Evolutionary conservation across 208 protist genomes (phyloP), one percentile per base, ranked within the genome.

Genomic region (Porcisia hertigi): DNA sequence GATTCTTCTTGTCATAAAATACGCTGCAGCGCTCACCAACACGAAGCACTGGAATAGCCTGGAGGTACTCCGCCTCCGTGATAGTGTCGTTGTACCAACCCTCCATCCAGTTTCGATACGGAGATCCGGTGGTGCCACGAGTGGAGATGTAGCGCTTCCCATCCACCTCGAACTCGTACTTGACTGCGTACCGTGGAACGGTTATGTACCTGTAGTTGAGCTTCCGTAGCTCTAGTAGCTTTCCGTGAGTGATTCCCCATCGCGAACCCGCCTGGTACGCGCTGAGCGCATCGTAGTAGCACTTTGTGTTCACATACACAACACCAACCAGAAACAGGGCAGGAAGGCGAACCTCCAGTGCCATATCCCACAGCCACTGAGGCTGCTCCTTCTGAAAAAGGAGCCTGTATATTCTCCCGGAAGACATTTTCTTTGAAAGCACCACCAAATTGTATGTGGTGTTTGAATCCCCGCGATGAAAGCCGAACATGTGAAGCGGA

Each of bases 11-110:
- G 65, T 94, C 87, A 78, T 97, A 97, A 70, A 95, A 94, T 14
- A 97, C 91, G 30, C 81, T 92, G 85, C 93, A 97, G 1, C 82
- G 82, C 77, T 94, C 90, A 8, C 90, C 90, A 25, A 91, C 86
- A 55, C 93, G 93, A 18, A 97, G 86, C 14, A 95, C 86, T 39
- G 93, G 93, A 59, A 97, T 95, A 16, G 90, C 85, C 81, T 97
- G 93, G 30, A 97, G 90, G 74, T 97, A 97, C 83, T 97, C 77
- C 20, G 91, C 87, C 84, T 97, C 93, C 11, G 93, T 97, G 71
- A 97, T 95, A 18, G 91, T 94, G 81, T 97, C 93, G 34, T 86
- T 88, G 78, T 97, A 95, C 57, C 87, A 93, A 39, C 72, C 57
- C 43, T 77, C 52, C 91, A 97, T 95, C 89, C 91, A 95, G 69